Conservation (phyloP, 1,284 basidiomycete species). For the Baeospora myosura region DNA sequence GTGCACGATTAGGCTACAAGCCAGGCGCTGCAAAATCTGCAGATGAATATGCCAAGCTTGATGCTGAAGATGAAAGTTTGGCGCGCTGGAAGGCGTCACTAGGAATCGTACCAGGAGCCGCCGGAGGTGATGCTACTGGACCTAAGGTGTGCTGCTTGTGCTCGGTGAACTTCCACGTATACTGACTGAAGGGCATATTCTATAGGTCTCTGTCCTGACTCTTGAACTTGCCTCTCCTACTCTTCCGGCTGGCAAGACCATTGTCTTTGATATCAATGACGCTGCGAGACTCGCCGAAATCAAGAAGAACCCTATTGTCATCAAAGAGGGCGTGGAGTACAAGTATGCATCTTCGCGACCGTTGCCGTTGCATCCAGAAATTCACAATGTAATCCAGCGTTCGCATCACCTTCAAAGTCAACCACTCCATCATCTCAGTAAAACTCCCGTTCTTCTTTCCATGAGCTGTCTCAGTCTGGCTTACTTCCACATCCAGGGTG, state of each 20-base stretch:
- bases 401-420: constrained; percentile 73
- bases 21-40: constrained; percentile 54
- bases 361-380: too few relatives aligned
- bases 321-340: constrained; percentile 84
- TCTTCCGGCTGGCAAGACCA: constrained; percentile 45
- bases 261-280: constrained; percentile 51
- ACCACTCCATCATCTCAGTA: constrained; percentile 81
- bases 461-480: constrained; percentile 2
- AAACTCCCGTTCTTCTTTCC: constrained; percentile 15
- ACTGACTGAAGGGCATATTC: constrained; percentile 6
- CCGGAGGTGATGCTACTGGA: constrained; percentile 32
- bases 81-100: constrained; percentile 87
- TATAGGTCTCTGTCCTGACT: constrained; percentile 58
- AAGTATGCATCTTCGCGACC: constrained; percentile 38
- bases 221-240: constrained; percentile 67
- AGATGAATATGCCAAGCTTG: constrained; percentile 70
- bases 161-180: constrained; percentile 4
- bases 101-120: constrained; percentile 61
- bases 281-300: constrained; percentile 36
- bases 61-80: constrained; percentile 80
- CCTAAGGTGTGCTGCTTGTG: constrained; percentile 47
- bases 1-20: constrained; percentile 56
- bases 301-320: constrained; percentile 67
- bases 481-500: constrained; percentile 42
- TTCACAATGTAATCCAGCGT: constrained; percentile 40